Evolutionary conservation across 2,329 filamentous ascomycete species (phyloP), one percentile per base, ranked within the genome.

Genomic region (Penicillium paneum): DNA sequence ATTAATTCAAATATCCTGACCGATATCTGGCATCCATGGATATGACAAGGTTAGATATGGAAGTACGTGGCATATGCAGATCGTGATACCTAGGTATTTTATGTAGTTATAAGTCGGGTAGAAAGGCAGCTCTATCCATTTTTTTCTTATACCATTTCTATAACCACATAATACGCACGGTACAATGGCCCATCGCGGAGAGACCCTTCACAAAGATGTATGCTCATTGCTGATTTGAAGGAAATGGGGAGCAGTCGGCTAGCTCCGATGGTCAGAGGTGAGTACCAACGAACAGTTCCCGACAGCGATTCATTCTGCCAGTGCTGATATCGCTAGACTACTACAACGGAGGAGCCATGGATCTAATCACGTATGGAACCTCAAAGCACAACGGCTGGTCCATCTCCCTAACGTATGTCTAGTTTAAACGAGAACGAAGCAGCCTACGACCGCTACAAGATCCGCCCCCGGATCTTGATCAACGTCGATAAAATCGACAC

Each of bases 321-420:
- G 19, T 24, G 21, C 35, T 57, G 38, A 51, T n/a, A 5, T 50
- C 31, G 10, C 26, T 56, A 76, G 81, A 83, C 47, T 84, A 83
- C 68, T 83, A 79, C 66, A 83, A 84, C 63, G 81, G 79, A 56
- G 81, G 81, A 6, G 79, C 81, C 5, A 83, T 82, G 70, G 80
- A 82, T 57, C 70, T 81, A 24, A 69, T 79, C 49, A 82, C 80
- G 71, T 75, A 62, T 28, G 63, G 55, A 31, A 7, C 2, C 2
- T 17, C 19, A 4, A n/a, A 13, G 8, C 1, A 5, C 1, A 44
- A 24, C 29, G 0, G 10, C 4, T 3, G 19, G 8, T 24, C 15
- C 15, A 31, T 1, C 12, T 44, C 3, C 7, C 45, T 44, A 32
- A 52, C 34, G 21, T 45, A 31, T 26, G 8, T n/a, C 5, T 29